Conservation (phyloP, 1,139 yeast species). For the Lodderomyces oxycetoniae region DNA sequence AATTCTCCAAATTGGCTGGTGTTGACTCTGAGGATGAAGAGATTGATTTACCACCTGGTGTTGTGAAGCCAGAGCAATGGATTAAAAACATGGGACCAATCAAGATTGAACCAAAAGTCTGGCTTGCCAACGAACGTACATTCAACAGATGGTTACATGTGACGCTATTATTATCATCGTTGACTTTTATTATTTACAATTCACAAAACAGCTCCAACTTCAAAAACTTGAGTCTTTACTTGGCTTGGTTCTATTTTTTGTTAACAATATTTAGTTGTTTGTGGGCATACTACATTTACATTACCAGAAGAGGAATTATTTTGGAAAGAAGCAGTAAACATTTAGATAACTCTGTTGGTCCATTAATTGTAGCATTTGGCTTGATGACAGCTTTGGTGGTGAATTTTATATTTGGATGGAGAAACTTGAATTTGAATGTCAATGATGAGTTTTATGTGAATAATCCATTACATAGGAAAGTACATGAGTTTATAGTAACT, state of each 20-base stretch:
- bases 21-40: conserved; percentile 86
- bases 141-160: conserved; percentile 94
- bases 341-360: conserved; percentile 86
- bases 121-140: conserved; percentile 98
- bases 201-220: conserved; percentile 66
- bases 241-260: conserved; percentile 77
- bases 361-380: conserved; percentile 70
- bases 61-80: conserved; percentile 69
- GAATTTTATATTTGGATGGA: conserved; percentile 71
- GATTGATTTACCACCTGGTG: conserved; percentile 83
- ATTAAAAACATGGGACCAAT: conserved; percentile 88
- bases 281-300: conserved; percentile 85
- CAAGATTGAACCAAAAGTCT: conserved; percentile 93
- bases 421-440: conserved; percentile 19
- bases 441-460: conserved; percentile 27
- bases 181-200: conserved; percentile 79
- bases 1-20: conserved; percentile 43
- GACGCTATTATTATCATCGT: conserved; percentile 78
- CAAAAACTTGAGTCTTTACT: conserved; percentile 48
- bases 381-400: conserved; percentile 60
- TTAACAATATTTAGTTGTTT: conserved; percentile 76
- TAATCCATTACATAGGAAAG: conserved; percentile 32
- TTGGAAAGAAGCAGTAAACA: conserved; percentile 80
- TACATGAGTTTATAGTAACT: conserved; percentile 30
- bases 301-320: conserved; percentile 67